Conservation (phyloP, 192 early-diverging fungal species). For the Backusella tuberculispora region DNA sequence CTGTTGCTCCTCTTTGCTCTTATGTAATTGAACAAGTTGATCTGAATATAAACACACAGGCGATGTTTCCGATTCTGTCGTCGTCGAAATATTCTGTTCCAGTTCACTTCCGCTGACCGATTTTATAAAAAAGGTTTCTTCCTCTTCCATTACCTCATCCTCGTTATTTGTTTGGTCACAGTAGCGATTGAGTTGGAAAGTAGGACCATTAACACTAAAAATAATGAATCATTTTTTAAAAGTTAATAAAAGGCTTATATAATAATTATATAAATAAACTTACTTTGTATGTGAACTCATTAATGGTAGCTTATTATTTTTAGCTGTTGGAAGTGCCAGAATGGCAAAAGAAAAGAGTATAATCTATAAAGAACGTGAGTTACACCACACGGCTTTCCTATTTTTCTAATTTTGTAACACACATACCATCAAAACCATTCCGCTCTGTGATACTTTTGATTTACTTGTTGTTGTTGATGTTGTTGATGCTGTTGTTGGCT, state of each 20-base stretch:
- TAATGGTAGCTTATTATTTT: conserved; percentile 1
- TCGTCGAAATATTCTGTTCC: background rate
- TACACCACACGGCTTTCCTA: background rate
- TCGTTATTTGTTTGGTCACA: conserved; percentile 12
- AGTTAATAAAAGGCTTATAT: background rate
- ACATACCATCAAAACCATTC: conserved; percentile 13
- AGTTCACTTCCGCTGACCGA: conserved; percentile 9
- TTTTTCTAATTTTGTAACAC: conserved; percentile 13
- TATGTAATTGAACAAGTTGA: background rate
- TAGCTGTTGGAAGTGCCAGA: background rate
- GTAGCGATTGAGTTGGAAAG: conserved; percentile 12
- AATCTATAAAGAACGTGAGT: conserved; percentile 10
- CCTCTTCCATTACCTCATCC: conserved; percentile 10
- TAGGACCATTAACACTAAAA: background rate
- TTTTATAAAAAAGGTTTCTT: conserved; percentile 12
- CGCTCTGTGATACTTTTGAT: conserved; percentile 16
- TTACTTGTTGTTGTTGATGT: background rate
- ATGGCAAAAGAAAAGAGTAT: conserved; percentile 7
- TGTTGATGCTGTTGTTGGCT: background rate
- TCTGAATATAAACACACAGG: background rate
- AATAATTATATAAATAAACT: no score
- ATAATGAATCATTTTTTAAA: background rate
- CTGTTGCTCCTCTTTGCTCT: background rate
- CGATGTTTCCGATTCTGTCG: background rate
- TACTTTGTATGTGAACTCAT: conserved; percentile 13